phyloP scores from a whole-genome alignment of 345 rosid species.

The Euclidium syriacum region DNA sequence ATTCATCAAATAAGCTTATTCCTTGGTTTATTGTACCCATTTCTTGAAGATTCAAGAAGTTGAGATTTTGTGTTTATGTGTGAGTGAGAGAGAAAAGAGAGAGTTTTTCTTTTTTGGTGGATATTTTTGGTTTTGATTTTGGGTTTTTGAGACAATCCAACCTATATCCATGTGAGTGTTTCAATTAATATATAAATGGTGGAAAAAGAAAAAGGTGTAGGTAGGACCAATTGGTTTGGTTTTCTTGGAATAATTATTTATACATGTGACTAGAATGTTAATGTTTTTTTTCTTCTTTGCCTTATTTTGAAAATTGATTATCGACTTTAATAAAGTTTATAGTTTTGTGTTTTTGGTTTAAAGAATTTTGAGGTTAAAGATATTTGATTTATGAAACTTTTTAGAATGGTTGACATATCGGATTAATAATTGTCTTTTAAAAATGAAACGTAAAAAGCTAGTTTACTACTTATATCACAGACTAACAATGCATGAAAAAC shows the following conservation, averaged over 20 bases:
- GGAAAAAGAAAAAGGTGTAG: slow-evolving; percentile 15
- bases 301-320: not conserved
- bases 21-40: slow-evolving; percentile 55
- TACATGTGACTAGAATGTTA: slow-evolving; percentile 5
- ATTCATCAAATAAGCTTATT: slow-evolving; percentile 56
- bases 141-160: slow-evolving; percentile 30
- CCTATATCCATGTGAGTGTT: slow-evolving; percentile 22
- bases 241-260: slow-evolving; percentile 13
- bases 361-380: not conserved
- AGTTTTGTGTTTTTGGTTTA: not conserved
- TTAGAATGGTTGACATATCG: not conserved
- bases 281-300: not conserved
- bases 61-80: slow-evolving; percentile 2
- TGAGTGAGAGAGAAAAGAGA: not conserved
- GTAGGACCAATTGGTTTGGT: slow-evolving; percentile 21
- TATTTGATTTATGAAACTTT: not conserved
- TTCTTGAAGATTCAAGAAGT: slow-evolving; percentile 6
- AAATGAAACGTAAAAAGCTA: too few relatives aligned
- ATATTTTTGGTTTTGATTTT: slow-evolving; percentile 17
- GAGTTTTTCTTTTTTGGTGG: not conserved
- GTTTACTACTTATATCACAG: not conserved
- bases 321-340: not conserved
- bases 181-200: slow-evolving; percentile 20
- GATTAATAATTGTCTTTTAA: too few relatives aligned
- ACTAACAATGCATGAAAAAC: not conserved